Evolutionary conservation across 2,329 filamentous ascomycete genomes (phyloP).

Genomic region (Teratosphaeria zuluensis): DNA sequence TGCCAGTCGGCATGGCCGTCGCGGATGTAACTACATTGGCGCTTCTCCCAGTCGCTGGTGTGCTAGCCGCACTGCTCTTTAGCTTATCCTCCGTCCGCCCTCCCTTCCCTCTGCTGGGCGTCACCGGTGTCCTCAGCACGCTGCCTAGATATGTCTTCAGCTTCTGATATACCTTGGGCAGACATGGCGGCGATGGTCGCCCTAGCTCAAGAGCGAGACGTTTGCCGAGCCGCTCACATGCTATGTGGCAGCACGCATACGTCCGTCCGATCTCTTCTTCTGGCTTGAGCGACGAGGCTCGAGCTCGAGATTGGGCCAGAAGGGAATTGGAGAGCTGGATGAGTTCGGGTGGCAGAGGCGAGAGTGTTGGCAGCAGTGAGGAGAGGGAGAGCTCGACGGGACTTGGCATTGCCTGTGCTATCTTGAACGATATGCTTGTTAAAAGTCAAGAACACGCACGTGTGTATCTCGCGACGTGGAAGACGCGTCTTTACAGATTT

Average conservation of each 20-base stretch:
- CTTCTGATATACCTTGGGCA: slow-evolving; percentile 72
- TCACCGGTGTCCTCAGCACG: slow-evolving; percentile 41
- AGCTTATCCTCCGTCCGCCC: background rate
- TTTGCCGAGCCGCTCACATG: slow-evolving; percentile 77
- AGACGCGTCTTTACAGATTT: background rate
- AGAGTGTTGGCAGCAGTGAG: slow-evolving; percentile 65
- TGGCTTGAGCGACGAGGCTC: slow-evolving; percentile 65
- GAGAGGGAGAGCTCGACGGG: slow-evolving; percentile 63
- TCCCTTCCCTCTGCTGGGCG: background rate
- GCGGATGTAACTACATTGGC: background rate
- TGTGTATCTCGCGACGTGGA: background rate
- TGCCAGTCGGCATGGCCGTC: background rate
- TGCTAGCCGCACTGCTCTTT: background rate
- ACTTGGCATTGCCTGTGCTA: background rate
- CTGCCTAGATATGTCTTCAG: slow-evolving; percentile 72
- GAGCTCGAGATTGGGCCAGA: slow-evolving; percentile 69
- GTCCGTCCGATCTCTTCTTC: slow-evolving; percentile 81
- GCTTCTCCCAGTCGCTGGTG: background rate
- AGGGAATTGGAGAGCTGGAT: slow-evolving; percentile 62
- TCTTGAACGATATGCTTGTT: background rate
- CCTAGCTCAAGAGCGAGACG: slow-evolving; percentile 67
- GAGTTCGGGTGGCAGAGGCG: slow-evolving; percentile 59
- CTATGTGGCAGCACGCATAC: slow-evolving; percentile 80
- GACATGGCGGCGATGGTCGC: slow-evolving; percentile 65
- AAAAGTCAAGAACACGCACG: background rate